A percentile compares a stretch with the other conserved stretches of the same genome.
Conservation (phyloP, 805 yeast species). For the Deakozyma indianensis region DNA sequence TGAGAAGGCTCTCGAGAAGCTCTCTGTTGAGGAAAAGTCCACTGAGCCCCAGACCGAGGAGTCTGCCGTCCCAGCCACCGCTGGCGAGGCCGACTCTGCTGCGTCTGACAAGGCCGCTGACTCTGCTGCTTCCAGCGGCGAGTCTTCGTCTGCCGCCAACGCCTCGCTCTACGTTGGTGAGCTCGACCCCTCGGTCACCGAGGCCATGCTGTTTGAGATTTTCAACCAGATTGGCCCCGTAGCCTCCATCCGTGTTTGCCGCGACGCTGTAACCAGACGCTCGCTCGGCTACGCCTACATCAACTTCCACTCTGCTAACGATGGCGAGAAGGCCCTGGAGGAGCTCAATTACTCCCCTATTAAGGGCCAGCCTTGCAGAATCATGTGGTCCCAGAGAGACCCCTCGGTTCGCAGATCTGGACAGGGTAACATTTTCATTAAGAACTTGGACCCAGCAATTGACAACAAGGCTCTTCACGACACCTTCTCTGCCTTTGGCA, state of each 20-base stretch:
- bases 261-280: conserved; percentile 93
- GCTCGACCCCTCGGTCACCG: conserved; percentile 81
- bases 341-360: conserved; percentile 87
- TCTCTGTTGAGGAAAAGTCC: conserved; percentile 15
- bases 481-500: conserved; percentile 94
- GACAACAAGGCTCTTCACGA: conserved; percentile 98
- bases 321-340: conserved; percentile 89
- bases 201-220: conserved; percentile 86
- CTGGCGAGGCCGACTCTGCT: conserved; percentile 8
- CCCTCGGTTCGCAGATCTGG: conserved; percentile 91
- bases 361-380: conserved; percentile 95
- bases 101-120: conserved; percentile 13
- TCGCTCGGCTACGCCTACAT: conserved; percentile 98
- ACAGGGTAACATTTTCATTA: conserved; percentile 92
- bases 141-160: conserved; percentile 38
- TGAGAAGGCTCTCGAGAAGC: conserved; percentile 23
- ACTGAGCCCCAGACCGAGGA: conserved; percentile 7
- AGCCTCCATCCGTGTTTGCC: conserved; percentile 94
- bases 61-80: conserved; percentile 9
- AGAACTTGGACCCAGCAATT: conserved; percentile 95
- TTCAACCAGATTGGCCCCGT: conserved; percentile 93
- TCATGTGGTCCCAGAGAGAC: conserved; percentile 99
- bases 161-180: conserved; percentile 97
- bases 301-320: conserved; percentile 78
- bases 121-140: conserved; percentile 20